Percentiles rank a stretch among this genome's conserved stretches.
Conservation (phyloP, 2,329 filamentous ascomycete species). For the Calonectria pseudoreteaudii region DNA sequence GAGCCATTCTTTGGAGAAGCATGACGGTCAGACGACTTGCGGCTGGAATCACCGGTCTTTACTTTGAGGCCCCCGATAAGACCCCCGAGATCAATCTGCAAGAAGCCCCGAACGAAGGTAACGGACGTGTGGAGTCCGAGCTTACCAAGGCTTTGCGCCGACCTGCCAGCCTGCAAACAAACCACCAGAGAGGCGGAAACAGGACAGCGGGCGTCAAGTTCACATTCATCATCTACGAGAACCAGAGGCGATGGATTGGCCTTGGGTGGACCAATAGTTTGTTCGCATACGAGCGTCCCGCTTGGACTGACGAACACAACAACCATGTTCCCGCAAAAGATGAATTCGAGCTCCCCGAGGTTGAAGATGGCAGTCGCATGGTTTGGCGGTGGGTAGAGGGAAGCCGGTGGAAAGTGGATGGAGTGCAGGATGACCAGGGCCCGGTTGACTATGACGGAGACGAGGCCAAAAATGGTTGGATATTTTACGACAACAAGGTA, state of each 20-base stretch:
- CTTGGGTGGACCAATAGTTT: slow-evolving; percentile 94
- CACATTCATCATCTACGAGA: slow-evolving; percentile 96
- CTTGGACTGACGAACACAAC: slow-evolving; percentile 97
- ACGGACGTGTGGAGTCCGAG: slow-evolving; percentile 53
- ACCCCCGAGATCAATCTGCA: slow-evolving; percentile 43
- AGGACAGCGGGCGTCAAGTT: slow-evolving; percentile 87
- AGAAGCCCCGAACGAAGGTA: slow-evolving; percentile 38
- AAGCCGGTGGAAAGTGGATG: slow-evolving; percentile 89
- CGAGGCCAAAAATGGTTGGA: slow-evolving; percentile 83
- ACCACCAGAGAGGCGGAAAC: slow-evolving; percentile 48
- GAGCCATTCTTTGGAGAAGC: slow-evolving; percentile 92
- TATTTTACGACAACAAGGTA: slow-evolving; percentile 98
- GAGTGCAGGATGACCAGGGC: slow-evolving; percentile 65
- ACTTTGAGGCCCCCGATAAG: slow-evolving; percentile 68
- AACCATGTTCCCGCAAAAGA: slow-evolving; percentile 83
- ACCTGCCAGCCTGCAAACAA: slow-evolving; percentile 42
- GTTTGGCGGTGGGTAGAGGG: slow-evolving; percentile 83
- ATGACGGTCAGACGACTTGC: slow-evolving; percentile 76
- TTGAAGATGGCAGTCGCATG: slow-evolving; percentile 69
- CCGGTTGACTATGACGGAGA: slow-evolving; percentile 65
- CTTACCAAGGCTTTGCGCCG: slow-evolving; percentile 57
- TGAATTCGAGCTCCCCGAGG: slow-evolving; percentile 71
- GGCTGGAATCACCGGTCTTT: slow-evolving; percentile 82
- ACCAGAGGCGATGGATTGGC: slow-evolving; percentile 94
- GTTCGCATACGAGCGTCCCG: slow-evolving; percentile 87